Conservation (phyloP, 2,329 filamentous ascomycete genomes). For the Sordariomycetes sp. region DNA sequence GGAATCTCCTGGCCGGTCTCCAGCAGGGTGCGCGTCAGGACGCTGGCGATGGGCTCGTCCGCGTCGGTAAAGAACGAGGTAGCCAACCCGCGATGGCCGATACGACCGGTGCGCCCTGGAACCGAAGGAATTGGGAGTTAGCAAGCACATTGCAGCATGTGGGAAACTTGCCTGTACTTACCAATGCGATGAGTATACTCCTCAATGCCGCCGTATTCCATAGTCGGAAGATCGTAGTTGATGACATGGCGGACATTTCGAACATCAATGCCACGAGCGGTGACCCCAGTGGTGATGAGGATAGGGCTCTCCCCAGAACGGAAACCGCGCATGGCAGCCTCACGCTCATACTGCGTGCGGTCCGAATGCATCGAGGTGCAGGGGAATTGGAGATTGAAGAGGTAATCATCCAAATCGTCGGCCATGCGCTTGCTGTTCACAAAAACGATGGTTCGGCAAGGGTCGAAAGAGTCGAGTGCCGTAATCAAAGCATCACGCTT, state of each 20-base stretch:
- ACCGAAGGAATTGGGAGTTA: not conserved
- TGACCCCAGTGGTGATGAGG: conserved; percentile 75
- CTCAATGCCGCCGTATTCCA: conserved; percentile 72
- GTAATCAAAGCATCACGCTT: conserved; percentile 67
- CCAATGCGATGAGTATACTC: conserved; percentile 94
- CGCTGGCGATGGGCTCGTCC: conserved; percentile 61
- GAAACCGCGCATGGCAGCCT: conserved; percentile 84
- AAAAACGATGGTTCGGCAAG: conserved; percentile 78
- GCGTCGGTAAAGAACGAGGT: conserved; percentile 80
- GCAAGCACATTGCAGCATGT: not conserved
- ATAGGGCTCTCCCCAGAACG: conserved; percentile 65
- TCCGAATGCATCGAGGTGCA: conserved; percentile 82
- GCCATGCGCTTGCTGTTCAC: conserved; percentile 71
- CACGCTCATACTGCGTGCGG: conserved; percentile 81
- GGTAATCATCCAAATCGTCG: conserved; percentile 77
- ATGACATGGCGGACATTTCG: conserved; percentile 81
- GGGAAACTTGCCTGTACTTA: conserved; percentile 26
- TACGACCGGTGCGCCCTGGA: conserved; percentile 80
- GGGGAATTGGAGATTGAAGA: conserved; percentile 72
- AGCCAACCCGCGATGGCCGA: conserved; percentile 76
- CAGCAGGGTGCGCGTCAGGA: conserved; percentile 69
- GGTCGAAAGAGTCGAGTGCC: conserved; percentile 57
- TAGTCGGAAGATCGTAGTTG: conserved; percentile 79
- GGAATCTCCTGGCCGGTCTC: conserved; percentile 73
- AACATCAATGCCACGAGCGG: conserved; percentile 82